These are phyloP conservation scores for Rhodosporidiobolus odoratus DNA, from an alignment of 768 basidiomycete genomes.

Conservation along the genomic window DNA sequence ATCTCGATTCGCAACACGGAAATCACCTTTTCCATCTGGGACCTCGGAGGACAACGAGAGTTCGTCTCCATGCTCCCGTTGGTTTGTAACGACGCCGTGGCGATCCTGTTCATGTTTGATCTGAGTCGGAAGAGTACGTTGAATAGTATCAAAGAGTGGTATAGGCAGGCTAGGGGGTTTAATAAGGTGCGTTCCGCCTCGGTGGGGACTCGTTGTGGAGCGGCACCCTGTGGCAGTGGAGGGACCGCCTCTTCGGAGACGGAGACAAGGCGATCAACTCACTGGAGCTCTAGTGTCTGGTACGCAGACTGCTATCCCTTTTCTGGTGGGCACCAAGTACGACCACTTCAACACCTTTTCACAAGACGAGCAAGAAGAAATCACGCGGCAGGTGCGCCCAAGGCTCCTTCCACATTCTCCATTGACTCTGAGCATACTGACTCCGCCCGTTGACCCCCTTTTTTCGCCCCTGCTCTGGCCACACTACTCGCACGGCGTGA, in stretches of 20 bases:
- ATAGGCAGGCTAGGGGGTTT: constrained; percentile 95
- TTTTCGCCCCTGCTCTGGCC: no score
- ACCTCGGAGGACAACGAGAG: constrained; percentile 67
- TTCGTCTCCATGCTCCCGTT: constrained; percentile 58
- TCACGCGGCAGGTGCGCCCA: constrained; percentile 78
- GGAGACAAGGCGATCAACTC: no score
- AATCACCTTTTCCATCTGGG: constrained; percentile 96
- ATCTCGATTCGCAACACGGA: constrained; percentile 96
- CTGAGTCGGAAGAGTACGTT: constrained; percentile 92
- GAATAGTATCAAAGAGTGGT: constrained; percentile 99
- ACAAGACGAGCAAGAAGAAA: constrained; percentile 97
- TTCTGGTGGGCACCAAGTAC: constrained; percentile 97
- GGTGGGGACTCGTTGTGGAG: no score
- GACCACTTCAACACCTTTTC: constrained; percentile 95
- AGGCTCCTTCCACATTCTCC: not conserved
- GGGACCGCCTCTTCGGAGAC: no score
- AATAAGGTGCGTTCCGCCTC: constrained; percentile 80
- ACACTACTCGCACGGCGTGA: no score
- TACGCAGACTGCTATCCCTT: constrained; percentile 96
- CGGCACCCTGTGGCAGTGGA: no score
- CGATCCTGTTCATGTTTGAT: constrained; percentile 99
- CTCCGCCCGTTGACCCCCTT: no score
- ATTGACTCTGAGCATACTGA: not conserved
- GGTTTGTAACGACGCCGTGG: constrained; percentile 92
- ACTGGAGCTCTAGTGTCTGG: no score